Percentiles rank a stretch among this genome's conserved stretches.
Conservation (phyloP, 139 green algal species). For the Nannochloris sp. region DNA sequence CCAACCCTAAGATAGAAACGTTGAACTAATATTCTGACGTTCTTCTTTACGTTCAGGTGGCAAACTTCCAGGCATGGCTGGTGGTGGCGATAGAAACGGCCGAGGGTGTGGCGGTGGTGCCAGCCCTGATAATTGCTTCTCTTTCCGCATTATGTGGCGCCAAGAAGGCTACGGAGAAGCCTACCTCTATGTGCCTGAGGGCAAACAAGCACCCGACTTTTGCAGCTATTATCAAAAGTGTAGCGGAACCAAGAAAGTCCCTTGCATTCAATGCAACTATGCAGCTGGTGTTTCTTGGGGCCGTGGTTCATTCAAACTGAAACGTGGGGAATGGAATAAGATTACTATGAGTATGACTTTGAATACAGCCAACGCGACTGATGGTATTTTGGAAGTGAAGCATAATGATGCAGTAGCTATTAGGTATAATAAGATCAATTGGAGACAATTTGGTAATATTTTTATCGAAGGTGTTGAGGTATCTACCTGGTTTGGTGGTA, state of each 20-base stretch:
- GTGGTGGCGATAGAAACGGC: background rate
- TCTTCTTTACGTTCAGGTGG: background rate
- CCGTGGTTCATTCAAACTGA: slow-evolving; percentile 4
- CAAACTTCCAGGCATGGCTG: slow-evolving; percentile 5
- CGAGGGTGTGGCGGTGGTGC: slow-evolving; percentile 6
- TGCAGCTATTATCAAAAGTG: background rate
- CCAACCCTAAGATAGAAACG: background rate
- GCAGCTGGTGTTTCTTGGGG: background rate
- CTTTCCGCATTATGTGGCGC: slow-evolving; percentile 14
- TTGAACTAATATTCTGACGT: background rate
- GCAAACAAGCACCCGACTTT: slow-evolving; percentile 7
- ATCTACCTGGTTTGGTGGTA: slow-evolving; percentile 15
- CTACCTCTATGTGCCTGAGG: slow-evolving; percentile 16
- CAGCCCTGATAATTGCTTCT: slow-evolving; percentile 8
- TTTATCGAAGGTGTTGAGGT: slow-evolving; percentile 8
- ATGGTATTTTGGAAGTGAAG: slow-evolving; percentile 9
- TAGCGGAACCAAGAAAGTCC: background rate
- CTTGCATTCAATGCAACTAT: slow-evolving; percentile 6
- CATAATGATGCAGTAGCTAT: slow-evolving; percentile 5
- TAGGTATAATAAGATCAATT: slow-evolving; percentile 6
- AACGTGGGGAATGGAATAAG: slow-evolving; percentile 7
- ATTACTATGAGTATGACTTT: slow-evolving; percentile 3
- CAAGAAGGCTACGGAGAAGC: slow-evolving; percentile 11
- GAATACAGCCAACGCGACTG: background rate
- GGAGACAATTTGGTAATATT: background rate